phyloP scores from a whole-genome alignment of 176 grass and related monocot genomes.

The Thalia dealbata region DNA sequence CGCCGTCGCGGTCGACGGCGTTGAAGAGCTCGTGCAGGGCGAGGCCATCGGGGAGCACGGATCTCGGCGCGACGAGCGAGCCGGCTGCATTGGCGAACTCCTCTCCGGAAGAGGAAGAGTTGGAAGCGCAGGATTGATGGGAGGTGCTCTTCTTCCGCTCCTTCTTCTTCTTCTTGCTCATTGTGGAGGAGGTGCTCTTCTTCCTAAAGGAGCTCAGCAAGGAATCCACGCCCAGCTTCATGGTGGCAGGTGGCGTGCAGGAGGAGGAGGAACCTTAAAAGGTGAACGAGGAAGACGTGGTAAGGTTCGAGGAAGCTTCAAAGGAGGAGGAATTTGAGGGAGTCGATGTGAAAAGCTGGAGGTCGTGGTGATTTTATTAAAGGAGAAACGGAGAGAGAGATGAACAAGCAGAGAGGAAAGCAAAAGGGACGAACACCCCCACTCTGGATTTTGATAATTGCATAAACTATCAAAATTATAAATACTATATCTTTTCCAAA shows the following conservation, averaged over 20 bases:
- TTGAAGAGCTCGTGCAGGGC: constrained; percentile 8
- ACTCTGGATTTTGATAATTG: no score
- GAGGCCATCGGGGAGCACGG: constrained; percentile 32
- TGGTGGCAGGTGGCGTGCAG: background rate
- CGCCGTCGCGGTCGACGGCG: constrained; percentile 20
- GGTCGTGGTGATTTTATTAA: background rate
- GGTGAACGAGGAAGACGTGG: background rate
- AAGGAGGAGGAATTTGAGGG: background rate
- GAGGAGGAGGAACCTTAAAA: background rate
- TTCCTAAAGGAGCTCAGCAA: constrained; percentile 30
- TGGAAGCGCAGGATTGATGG: constrained; percentile 29
- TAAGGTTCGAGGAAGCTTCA: constrained; percentile 7
- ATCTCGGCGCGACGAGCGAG: constrained; percentile 25
- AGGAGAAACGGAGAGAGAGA: no score
- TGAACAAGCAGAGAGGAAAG: no score
- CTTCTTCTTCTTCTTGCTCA: background rate
- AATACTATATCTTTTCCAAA: no score
- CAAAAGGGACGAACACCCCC: no score
- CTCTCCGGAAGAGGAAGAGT: constrained; percentile 49
- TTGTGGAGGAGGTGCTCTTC: constrained; percentile 36
- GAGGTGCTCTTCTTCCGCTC: constrained; percentile 30
- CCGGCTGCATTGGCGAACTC: constrained; percentile 12
- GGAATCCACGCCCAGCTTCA: constrained; percentile 67
- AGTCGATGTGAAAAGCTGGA: background rate
- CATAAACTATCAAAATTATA: no score